A percentile compares a stretch with the other conserved stretches of the same genome.
Conservation (phyloP, 345 rosid genomes). For the Populus nigra region DNA sequence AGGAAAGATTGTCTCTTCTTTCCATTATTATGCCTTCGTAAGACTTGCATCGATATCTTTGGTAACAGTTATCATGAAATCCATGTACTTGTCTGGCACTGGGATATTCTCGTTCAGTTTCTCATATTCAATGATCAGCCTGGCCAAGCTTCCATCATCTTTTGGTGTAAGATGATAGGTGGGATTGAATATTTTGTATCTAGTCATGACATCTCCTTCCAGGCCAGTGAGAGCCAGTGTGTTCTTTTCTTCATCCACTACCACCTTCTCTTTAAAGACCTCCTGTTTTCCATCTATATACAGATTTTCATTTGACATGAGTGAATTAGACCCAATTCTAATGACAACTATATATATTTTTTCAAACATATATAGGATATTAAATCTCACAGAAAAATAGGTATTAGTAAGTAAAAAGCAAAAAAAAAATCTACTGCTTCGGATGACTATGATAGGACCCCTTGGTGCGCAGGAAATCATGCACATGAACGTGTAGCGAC, state of each 20-base stretch:
- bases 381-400: too few relatives aligned
- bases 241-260: constrained; percentile 16
- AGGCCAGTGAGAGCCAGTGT: constrained; percentile 15
- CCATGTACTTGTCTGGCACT: constrained; percentile 23
- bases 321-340: too few relatives aligned
- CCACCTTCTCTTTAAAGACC: constrained; percentile 25
- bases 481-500: too few relatives aligned
- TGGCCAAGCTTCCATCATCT: constrained; percentile 3
- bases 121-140: constrained; percentile 27
- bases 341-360: too few relatives aligned
- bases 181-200: constrained; percentile 21
- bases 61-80: not conserved
- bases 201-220: constrained; percentile 31
- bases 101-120: constrained; percentile 25
- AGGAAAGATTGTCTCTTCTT: too few relatives aligned
- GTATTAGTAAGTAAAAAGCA: too few relatives aligned
- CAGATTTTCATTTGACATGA: not conserved
- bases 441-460: too few relatives aligned
- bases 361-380: too few relatives aligned
- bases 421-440: too few relatives aligned
- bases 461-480: too few relatives aligned
- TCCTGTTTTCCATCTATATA: constrained; percentile 26
- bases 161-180: constrained; percentile 1
- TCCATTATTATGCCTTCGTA: not conserved
- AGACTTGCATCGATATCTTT: constrained; percentile 23